Conservation (phyloP, 2,329 filamentous ascomycete genomes). For the Nemania bipapillata region DNA sequence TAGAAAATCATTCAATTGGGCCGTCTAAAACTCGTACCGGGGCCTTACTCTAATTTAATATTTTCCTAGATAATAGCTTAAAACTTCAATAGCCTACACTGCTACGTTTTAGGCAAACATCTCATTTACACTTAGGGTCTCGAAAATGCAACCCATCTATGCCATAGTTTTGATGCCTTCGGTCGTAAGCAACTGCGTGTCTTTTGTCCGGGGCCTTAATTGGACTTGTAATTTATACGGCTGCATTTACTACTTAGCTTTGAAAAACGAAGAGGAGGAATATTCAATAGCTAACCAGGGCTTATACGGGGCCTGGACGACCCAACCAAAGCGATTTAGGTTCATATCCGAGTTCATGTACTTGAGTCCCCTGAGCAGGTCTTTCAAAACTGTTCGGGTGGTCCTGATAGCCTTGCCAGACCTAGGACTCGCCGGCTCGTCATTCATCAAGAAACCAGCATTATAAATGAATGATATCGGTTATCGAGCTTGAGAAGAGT, state of each 20-base stretch:
- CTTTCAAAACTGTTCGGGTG: slow-evolving; percentile 13
- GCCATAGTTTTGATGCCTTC: slow-evolving; percentile 43
- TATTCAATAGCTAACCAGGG: background rate
- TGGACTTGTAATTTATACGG: slow-evolving; percentile 51
- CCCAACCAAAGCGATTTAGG: background rate
- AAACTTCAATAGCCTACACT: slow-evolving; percentile 37
- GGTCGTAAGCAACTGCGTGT: slow-evolving; percentile 48
- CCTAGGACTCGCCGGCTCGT: background rate
- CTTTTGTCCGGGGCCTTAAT: slow-evolving; percentile 54
- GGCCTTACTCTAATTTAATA: background rate
- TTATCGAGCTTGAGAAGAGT: background rate
- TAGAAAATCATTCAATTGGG: slow-evolving; percentile 2
- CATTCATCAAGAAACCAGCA: slow-evolving; percentile 1
- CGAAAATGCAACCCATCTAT: slow-evolving; percentile 42
- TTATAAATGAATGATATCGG: slow-evolving; percentile 14
- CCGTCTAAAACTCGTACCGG: no score
- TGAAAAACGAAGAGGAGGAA: background rate
- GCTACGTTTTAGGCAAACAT: slow-evolving; percentile 51
- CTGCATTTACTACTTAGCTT: slow-evolving; percentile 46
- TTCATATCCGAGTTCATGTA: background rate
- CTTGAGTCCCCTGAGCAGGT: background rate
- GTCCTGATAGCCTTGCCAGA: background rate
- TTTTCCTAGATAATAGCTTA: slow-evolving; percentile 37
- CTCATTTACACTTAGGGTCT: slow-evolving; percentile 41
- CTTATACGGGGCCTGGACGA: background rate